These are phyloP conservation scores for Rubia yunnanensis DNA, from an alignment of 257 asterid species.

Conservation along the genomic window DNA sequence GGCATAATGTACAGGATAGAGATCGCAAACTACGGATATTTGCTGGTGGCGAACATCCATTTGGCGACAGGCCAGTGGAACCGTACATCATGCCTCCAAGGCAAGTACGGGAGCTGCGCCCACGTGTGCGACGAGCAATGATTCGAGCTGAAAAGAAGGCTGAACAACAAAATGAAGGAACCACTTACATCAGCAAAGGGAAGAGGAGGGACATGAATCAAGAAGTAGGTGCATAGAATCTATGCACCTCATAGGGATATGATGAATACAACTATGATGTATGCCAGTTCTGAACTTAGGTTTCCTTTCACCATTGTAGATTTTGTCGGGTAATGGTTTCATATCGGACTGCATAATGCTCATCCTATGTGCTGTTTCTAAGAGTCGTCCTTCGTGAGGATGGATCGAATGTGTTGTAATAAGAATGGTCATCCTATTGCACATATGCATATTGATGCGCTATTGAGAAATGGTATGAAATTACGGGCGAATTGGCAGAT, in stretches of 20 bases:
- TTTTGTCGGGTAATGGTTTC: background rate
- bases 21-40: constrained; percentile 90
- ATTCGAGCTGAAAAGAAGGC: constrained; percentile 93
- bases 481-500: too few relatives aligned
- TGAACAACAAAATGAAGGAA: constrained; percentile 50
- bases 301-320: background rate
- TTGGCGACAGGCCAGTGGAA: constrained; percentile 68
- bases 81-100: constrained; percentile 72
- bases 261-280: background rate
- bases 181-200: constrained; percentile 45
- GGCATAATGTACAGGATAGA: constrained; percentile 46
- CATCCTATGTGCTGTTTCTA: too few relatives aligned
- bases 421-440: background rate
- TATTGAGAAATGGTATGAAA: too few relatives aligned
- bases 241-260: background rate
- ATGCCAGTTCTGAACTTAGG: background rate
- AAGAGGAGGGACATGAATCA: constrained; percentile 43
- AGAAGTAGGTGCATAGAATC: constrained; percentile 29
- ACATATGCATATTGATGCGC: too few relatives aligned
- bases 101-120: constrained; percentile 89
- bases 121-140: constrained; percentile 78
- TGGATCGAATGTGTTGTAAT: background rate
- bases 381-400: too few relatives aligned
- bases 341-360: background rate
- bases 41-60: constrained; percentile 75